Conservation (phyloP, 2,329 filamentous ascomycete genomes). For the Sordariomycetes sp. region DNA sequence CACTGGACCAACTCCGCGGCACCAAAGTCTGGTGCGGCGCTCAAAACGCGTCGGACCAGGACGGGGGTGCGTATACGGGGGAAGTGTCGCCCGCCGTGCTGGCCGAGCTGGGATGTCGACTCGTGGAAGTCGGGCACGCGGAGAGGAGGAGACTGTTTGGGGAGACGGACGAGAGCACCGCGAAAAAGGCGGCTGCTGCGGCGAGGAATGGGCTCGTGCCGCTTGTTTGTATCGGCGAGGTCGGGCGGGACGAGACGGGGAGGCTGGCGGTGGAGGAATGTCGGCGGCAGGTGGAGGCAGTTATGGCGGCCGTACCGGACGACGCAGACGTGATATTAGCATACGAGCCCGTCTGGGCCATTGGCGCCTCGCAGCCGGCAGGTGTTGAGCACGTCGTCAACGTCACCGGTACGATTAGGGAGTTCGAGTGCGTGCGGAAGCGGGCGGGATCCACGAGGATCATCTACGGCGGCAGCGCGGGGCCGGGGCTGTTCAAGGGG, state of each 20-base stretch:
- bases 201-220: slow-evolving; percentile 60
- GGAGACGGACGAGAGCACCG: slow-evolving; percentile 58
- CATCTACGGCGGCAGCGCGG: slow-evolving; percentile 73
- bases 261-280: slow-evolving; percentile 53
- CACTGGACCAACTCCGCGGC: slow-evolving; percentile 31
- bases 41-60: slow-evolving; percentile 61
- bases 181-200: slow-evolving; percentile 56
- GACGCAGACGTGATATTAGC: slow-evolving; percentile 62
- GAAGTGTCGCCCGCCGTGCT: slow-evolving; percentile 61
- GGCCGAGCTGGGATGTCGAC: slow-evolving; percentile 50
- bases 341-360: slow-evolving; percentile 85
- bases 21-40: slow-evolving; percentile 48
- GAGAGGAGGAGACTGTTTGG: slow-evolving; percentile 60
- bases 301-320: slow-evolving; percentile 45
- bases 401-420: slow-evolving; percentile 52
- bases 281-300: slow-evolving; percentile 47
- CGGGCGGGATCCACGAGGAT: slow-evolving; percentile 51
- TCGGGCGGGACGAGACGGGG: slow-evolving; percentile 29
- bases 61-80: slow-evolving; percentile 63
- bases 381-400: slow-evolving; percentile 57
- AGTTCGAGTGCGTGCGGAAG: slow-evolving; percentile 31
- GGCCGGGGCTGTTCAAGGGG: slow-evolving; percentile 59
- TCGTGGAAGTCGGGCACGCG: slow-evolving; percentile 73
- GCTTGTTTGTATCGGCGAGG: slow-evolving; percentile 70
- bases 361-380: slow-evolving; percentile 62